Evolutionary conservation across 768 basidiomycete genomes (phyloP).

Genomic region (Galerina marginata): DNA sequence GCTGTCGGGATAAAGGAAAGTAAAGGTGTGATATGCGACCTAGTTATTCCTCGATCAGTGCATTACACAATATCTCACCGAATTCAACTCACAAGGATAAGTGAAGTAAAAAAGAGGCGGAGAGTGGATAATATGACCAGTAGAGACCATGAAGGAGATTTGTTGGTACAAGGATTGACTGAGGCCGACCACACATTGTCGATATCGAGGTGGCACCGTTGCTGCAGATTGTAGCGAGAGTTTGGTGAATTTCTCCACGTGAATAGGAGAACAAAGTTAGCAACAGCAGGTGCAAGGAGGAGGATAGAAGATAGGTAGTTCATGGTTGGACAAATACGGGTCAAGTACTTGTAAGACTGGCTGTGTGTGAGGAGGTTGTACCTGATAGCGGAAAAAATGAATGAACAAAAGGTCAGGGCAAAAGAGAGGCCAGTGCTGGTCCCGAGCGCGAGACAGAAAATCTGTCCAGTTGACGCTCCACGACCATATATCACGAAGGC

Average conservation of each 20-base stretch:
- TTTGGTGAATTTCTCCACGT: conserved; percentile 53
- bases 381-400: conserved; percentile 45
- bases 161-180: conserved; percentile 27
- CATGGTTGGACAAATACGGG: conserved; percentile 35
- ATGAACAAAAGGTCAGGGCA: conserved; percentile 41
- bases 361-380: conserved; percentile 39
- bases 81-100: conserved; percentile 54
- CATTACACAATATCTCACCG: no score
- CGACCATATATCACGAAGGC: conserved; percentile 51
- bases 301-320: conserved; percentile 50
- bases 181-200: conserved; percentile 66
- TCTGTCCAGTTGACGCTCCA: conserved; percentile 43
- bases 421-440: conserved; percentile 48
- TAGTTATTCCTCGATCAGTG: not conserved
- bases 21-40: conserved; percentile 24
- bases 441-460: conserved; percentile 53
- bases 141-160: conserved; percentile 47
- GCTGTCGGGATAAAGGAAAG: conserved; percentile 15
- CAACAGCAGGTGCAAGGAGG: conserved; percentile 55
- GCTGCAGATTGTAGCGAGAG: conserved; percentile 37
- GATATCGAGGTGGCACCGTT: conserved; percentile 49
- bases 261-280: conserved; percentile 60
- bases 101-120: conserved; percentile 58
- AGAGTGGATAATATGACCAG: conserved; percentile 62
- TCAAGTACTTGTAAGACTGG: conserved; percentile 36